phyloP scores from a whole-genome alignment of 1,284 basidiomycete species.

The Lentinus polychrous region DNA sequence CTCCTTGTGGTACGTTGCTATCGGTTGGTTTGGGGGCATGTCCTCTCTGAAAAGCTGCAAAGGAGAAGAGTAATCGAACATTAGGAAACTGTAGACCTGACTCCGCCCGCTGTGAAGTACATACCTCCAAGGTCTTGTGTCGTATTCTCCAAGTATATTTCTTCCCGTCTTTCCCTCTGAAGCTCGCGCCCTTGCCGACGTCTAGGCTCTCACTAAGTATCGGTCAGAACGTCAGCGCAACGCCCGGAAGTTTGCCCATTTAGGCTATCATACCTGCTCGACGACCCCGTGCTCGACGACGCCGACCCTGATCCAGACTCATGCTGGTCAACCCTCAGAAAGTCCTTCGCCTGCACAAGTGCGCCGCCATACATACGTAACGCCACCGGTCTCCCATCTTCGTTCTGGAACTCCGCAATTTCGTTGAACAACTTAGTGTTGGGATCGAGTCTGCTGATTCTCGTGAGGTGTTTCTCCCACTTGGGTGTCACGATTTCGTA shows the following conservation, averaged over 20 bases:
- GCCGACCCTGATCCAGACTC: not conserved
- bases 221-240: not conserved
- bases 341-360: conserved; percentile 21
- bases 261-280: not conserved
- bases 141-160: conserved; percentile 26
- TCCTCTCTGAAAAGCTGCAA: conserved; percentile 25
- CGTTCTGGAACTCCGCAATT: conserved; percentile 29
- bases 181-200: conserved; percentile 20
- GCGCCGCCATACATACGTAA: conserved; percentile 24
- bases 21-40: conserved; percentile 21
- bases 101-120: not conserved
- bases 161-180: conserved; percentile 26
- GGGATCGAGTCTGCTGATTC: conserved; percentile 28
- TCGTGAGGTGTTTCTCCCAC: conserved; percentile 32
- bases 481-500: conserved; percentile 36
- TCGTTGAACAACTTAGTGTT: conserved; percentile 27
- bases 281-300: not conserved
- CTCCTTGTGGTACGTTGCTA: conserved; percentile 32
- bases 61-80: not conserved
- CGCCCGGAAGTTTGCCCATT: not conserved
- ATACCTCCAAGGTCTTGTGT: conserved; percentile 24
- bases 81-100: not conserved
- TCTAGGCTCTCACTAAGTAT: not conserved
- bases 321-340: conserved; percentile 19
- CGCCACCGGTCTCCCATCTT: conserved; percentile 24